phyloP scores from a whole-genome alignment of 169 alveolate genomes.

The Eimeria zaria region DNA sequence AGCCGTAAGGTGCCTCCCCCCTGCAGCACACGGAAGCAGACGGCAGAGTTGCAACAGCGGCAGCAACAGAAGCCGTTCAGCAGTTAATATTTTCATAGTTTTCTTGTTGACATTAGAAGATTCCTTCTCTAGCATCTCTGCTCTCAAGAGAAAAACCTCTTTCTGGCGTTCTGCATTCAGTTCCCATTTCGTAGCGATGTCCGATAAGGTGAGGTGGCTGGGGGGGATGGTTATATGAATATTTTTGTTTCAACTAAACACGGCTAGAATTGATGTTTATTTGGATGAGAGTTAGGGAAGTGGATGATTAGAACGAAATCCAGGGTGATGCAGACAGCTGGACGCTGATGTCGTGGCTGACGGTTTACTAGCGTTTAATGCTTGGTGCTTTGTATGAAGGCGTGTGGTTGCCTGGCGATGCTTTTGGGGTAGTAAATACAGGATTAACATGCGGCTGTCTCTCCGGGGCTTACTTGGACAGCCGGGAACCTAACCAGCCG shows the following conservation, averaged over 20 bases:
- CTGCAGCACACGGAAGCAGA: conserved; percentile 40
- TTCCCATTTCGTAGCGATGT: neutral
- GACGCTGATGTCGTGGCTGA: no score
- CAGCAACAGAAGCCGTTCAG: neutral
- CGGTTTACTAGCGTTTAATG: neutral
- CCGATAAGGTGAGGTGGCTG: conserved; percentile 5
- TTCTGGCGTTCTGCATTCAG: neutral
- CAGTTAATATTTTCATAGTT: neutral
- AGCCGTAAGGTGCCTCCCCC: conserved; percentile 10
- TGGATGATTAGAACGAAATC: neutral
- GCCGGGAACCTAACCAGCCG: neutral
- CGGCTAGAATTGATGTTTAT: neutral
- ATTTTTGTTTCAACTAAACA: neutral
- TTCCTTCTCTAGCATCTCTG: neutral
- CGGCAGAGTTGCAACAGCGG: neutral
- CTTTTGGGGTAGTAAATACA: neutral
- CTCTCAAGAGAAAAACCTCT: neutral
- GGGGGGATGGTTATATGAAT: neutral
- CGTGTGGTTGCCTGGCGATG: neutral
- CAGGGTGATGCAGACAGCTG: neutral
- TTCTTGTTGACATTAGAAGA: neutral
- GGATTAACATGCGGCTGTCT: neutral
- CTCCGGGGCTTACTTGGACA: neutral
- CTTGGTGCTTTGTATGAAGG: no score
- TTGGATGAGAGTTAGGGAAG: neutral